phyloP scores from a whole-genome alignment of 2,329 filamentous ascomycete genomes.

The Fusarium sp. region DNA sequence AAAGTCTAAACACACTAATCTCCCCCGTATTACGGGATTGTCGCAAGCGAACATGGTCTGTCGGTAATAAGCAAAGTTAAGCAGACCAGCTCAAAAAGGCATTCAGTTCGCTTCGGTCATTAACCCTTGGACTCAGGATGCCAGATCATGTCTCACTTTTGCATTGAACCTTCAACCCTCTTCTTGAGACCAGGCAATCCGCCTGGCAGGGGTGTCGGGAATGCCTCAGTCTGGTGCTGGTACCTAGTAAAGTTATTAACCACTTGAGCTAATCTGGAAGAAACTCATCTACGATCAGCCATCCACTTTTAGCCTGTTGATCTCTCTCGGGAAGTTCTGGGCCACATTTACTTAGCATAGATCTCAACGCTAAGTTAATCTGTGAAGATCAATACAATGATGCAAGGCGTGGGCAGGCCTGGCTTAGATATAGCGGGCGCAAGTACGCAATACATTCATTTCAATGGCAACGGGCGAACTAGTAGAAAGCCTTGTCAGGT shows the following conservation, averaged over 20 bases:
- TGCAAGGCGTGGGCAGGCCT: background rate
- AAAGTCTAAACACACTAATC: background rate
- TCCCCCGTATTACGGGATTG: background rate
- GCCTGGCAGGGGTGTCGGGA: constrained; percentile 33
- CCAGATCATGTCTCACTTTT: background rate
- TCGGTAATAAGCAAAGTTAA: background rate
- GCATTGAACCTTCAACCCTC: background rate
- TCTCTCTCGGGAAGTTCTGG: constrained; percentile 29
- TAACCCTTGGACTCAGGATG: background rate
- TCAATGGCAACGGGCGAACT: background rate
- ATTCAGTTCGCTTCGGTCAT: background rate
- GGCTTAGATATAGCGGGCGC: background rate
- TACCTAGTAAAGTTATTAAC: constrained; percentile 16
- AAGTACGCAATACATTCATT: background rate
- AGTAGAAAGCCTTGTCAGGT: background rate
- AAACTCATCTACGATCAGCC: constrained; percentile 3
- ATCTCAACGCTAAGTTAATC: background rate
- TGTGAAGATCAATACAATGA: background rate
- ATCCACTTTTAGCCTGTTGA: constrained; percentile 29
- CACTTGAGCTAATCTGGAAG: constrained; percentile 30
- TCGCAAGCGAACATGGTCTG: background rate
- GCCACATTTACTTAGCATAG: constrained; percentile 9
- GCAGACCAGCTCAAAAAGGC: background rate
- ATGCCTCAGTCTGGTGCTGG: constrained; percentile 4
- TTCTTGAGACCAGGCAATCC: background rate